phyloP scores from a whole-genome alignment of 225 moss, liverwort and hornwort species.

The Asterella californica region DNA sequence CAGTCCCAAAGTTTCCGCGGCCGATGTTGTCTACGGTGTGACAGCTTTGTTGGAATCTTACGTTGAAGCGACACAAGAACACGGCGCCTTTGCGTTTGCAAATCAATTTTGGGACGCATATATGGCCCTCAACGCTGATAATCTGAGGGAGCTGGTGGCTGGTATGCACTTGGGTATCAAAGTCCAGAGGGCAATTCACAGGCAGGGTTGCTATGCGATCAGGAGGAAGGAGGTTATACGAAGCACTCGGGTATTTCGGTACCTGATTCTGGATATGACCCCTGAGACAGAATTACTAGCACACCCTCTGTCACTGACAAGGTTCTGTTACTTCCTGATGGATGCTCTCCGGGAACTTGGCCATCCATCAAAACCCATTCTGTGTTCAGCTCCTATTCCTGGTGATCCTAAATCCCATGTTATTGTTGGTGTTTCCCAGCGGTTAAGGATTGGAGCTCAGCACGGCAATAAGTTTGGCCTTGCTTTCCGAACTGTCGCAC shows the following conservation, averaged over 20 bases:
- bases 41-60: slow-evolving; percentile 66
- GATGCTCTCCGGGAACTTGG: slow-evolving; percentile 91
- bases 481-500: slow-evolving; percentile 72
- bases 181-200: slow-evolving; percentile 79
- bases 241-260: slow-evolving; percentile 79
- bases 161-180: slow-evolving; percentile 95
- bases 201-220: slow-evolving; percentile 71
- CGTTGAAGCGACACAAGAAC: slow-evolving; percentile 11
- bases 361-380: slow-evolving; percentile 75
- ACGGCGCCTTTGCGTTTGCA: slow-evolving; percentile 36
- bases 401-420: slow-evolving; percentile 57
- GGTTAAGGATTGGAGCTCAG: slow-evolving; percentile 70
- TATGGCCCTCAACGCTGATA: slow-evolving; percentile 63
- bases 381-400: slow-evolving; percentile 71
- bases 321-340: slow-evolving; percentile 93
- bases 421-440: slow-evolving; percentile 74
- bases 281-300: slow-evolving; percentile 78
- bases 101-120: slow-evolving; percentile 73
- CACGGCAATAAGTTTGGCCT: slow-evolving; percentile 84
- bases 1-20: slow-evolving; percentile 78
- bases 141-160: slow-evolving; percentile 51
- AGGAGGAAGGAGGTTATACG: slow-evolving; percentile 73
- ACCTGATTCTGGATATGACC: slow-evolving; percentile 31
- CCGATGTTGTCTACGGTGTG: slow-evolving; percentile 88
- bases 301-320: slow-evolving; percentile 78